Evolutionary conservation across 2,329 filamentous ascomycete species (phyloP).

Genomic region (Ascochyta viciae-villosae): DNA sequence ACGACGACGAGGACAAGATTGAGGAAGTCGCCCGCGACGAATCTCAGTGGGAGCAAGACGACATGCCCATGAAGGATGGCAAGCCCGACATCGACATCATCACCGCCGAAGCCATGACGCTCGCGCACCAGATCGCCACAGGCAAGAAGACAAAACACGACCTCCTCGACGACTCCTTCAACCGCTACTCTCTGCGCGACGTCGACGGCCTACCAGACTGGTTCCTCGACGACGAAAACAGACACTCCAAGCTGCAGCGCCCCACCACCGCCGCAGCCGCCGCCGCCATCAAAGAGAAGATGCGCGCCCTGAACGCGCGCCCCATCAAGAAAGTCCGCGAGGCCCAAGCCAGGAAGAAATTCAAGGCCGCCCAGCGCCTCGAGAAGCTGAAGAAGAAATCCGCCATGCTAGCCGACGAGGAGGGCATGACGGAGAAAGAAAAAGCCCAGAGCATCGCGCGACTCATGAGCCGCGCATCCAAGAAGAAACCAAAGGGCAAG

Average conservation of each 20-base stretch:
- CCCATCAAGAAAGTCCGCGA: constrained; percentile 99
- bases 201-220: constrained; percentile 92
- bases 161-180: constrained; percentile 89
- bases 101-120: constrained; percentile 98
- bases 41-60: constrained; percentile 71
- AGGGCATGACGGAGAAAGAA: constrained; percentile 93
- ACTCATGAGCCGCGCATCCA: constrained; percentile 80
- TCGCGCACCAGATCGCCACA: constrained; percentile 89
- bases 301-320: constrained; percentile 88
- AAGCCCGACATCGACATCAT: constrained; percentile 92
- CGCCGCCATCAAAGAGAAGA: constrained; percentile 90
- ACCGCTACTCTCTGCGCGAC: constrained; percentile 90
- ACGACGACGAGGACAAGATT: constrained; percentile 58
- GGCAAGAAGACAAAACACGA: constrained; percentile 82
- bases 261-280: constrained; percentile 94
- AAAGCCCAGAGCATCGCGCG: constrained; percentile 86
- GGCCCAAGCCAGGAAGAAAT: constrained; percentile 95
- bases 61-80: constrained; percentile 68
- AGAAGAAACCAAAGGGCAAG: constrained; percentile 83
- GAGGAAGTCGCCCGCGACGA: constrained; percentile 67
- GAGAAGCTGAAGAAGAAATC: constrained; percentile 98
- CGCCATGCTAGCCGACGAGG: constrained; percentile 86
- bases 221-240: constrained; percentile 92
- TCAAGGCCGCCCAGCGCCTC: constrained; percentile 86
- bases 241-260: constrained; percentile 82